phyloP scores from a whole-genome alignment of 441 rosid species.

The Adansonia rubrostipa region DNA sequence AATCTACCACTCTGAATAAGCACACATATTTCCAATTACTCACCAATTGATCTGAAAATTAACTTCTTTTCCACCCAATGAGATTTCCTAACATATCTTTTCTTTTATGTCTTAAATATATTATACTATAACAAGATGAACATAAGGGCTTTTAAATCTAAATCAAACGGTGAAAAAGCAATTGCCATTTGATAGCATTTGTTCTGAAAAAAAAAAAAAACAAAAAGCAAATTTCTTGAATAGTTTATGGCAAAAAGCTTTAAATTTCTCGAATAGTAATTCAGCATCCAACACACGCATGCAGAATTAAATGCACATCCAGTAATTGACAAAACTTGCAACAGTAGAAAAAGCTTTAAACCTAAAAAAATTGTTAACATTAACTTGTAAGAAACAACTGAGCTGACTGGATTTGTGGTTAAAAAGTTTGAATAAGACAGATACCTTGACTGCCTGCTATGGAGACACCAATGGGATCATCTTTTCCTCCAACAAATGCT shows the following conservation, averaged over 20 bases:
- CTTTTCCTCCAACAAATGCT: conserved; percentile 79
- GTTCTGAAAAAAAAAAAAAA: background rate
- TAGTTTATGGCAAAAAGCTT: background rate
- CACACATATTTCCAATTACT: background rate
- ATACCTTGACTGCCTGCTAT: conserved; percentile 66
- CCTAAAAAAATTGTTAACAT: background rate
- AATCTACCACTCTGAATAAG: background rate
- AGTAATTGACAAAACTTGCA: background rate
- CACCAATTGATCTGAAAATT: background rate
- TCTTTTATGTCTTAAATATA: background rate
- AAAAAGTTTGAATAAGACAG: conserved; percentile 16
- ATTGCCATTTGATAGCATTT: conserved; percentile 8
- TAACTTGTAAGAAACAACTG: background rate
- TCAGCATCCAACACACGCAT: background rate
- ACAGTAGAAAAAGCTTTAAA: conserved; percentile 3
- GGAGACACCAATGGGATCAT: conserved; percentile 82
- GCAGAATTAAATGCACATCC: background rate
- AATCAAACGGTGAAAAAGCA: background rate
- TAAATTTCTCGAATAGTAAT: background rate
- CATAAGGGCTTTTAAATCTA: background rate
- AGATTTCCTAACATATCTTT: background rate
- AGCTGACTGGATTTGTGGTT: background rate
- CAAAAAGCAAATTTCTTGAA: background rate
- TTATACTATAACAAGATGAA: background rate
- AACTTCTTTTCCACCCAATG: conserved; percentile 13